Evolutionary conservation across 495 filamentous ascomycete genomes (phyloP).

Genomic region (Neurospora sp.): DNA sequence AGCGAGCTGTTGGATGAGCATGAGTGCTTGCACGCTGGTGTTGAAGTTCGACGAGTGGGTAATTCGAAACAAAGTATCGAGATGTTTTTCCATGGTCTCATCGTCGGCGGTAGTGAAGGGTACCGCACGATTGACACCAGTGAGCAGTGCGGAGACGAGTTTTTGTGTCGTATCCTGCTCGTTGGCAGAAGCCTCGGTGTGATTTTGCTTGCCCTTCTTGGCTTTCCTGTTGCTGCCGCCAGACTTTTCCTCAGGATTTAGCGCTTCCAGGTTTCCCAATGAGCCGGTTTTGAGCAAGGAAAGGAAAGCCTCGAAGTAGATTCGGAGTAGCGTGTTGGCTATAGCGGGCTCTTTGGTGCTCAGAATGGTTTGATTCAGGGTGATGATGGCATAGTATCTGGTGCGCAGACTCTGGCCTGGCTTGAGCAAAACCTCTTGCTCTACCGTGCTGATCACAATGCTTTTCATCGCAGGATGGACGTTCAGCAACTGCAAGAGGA

Average conservation of each 20-base stretch:
- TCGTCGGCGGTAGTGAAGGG: conserved; percentile 80
- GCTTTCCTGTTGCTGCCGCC: conserved; percentile 5
- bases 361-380: conserved; percentile 89
- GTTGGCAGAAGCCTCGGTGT: conserved; percentile 21
- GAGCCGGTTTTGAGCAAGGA: conserved; percentile 53
- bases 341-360: conserved; percentile 71
- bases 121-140: conserved; percentile 90
- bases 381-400: conserved; percentile 93
- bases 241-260: conserved; percentile 14
- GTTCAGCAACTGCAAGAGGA: conserved; percentile 79
- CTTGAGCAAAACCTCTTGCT: conserved; percentile 77
- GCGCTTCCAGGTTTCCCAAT: conserved; percentile 15
- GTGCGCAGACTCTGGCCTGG: conserved; percentile 79
- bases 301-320: conserved; percentile 86
- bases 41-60: conserved; percentile 98
- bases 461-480: conserved; percentile 89
- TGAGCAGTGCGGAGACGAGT: conserved; percentile 78
- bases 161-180: conserved; percentile 64
- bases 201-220: conserved; percentile 11
- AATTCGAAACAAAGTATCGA: conserved; percentile 88
- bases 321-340: conserved; percentile 70
- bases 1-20: conserved; percentile 90
- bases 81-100: conserved; percentile 69
- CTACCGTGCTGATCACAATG: conserved; percentile 71
- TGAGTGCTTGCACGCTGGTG: conserved; percentile 89